These are phyloP conservation scores for Crepidotus variabilis DNA, from an alignment of 768 basidiomycete genomes.

Conservation along the genomic window DNA sequence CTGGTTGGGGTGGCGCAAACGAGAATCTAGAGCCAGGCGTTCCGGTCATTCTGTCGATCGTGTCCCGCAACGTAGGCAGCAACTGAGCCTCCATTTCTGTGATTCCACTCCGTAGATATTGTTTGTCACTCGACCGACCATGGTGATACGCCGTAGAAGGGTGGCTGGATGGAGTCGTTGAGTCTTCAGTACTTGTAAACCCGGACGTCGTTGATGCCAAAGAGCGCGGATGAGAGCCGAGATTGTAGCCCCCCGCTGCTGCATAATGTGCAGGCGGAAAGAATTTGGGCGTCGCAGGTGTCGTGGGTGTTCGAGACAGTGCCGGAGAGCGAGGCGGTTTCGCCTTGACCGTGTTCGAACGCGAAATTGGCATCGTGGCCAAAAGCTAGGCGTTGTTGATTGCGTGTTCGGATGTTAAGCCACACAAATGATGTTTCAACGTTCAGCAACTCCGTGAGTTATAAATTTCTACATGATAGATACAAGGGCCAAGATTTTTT, in stretches of 20 bases:
- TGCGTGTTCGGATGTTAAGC: not conserved
- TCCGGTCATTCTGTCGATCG: slow-evolving; percentile 71
- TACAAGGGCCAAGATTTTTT: no score
- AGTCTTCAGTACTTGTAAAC: slow-evolving; percentile 1
- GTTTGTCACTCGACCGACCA: slow-evolving; percentile 27
- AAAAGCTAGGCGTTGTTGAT: not conserved
- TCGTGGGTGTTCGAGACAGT: slow-evolving; percentile 23
- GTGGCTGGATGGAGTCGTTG: not conserved
- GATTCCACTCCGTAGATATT: slow-evolving; percentile 43
- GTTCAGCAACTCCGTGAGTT: no score
- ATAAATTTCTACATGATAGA: no score
- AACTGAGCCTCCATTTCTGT: slow-evolving; percentile 62
- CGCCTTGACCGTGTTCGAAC: slow-evolving; percentile 24
- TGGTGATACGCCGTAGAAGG: slow-evolving; percentile 1
- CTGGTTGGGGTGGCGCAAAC: slow-evolving; percentile 19
- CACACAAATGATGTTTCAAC: not conserved
- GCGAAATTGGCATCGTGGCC: slow-evolving; percentile 17
- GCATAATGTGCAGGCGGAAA: slow-evolving; percentile 57
- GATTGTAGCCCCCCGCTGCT: slow-evolving; percentile 38
- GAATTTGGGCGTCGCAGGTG: slow-evolving; percentile 31
- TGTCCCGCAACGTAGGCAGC: slow-evolving; percentile 68
- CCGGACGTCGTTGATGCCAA: no score
- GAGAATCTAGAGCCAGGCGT: slow-evolving; percentile 11
- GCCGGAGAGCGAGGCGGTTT: slow-evolving; percentile 39
- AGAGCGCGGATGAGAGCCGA: not conserved